Evolutionary conservation across 257 asterid genomes (phyloP), one percentile per base, ranked within the genome.

Genomic region (Verbena officinalis): DNA sequence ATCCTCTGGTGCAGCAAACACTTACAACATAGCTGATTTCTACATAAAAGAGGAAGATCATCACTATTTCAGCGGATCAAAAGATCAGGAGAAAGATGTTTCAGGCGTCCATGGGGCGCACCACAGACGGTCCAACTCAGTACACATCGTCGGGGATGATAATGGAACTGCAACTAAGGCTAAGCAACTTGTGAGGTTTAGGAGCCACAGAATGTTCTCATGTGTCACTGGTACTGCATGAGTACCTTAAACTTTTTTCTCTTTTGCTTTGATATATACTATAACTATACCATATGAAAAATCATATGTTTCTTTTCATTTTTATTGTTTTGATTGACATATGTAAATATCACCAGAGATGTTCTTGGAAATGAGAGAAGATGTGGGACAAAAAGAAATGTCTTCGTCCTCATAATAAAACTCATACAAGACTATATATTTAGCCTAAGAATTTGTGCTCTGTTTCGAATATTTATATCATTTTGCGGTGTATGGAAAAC

Each of bases 151-250:
- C 20, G 69, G 38, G 4, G 64, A 75, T 52, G 67, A 60, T 24
- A 69, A 71, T 69, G 68, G 44, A 1, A 21, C 19, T 68, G 21
- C 34, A 31, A 60, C 54, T 12, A 65, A 68, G 70, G 40, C 70
- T 7, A 76, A 77, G 71, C 81, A 80, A 67, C 82, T 82, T 30
- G 80, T 75, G 61, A 75, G 80, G 72, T 77, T 84, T 50, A 73
- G 80, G 61, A 82, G 86, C 73, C 86, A 81, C 39, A 80, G 70
- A 53, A 64, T 84, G 80, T 77, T 84, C 65, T 77, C 91, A 43
- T 84, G 91, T 75, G 72, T 84, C 34, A 73, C 78, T 48, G 86
- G 84, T 71, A 77, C 78, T 71, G 77, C 78, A 70, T 82, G 59
- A 70, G 15, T 27, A 0, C 0, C 20, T 24, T 22, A 24, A 13